Conservation (phyloP, 1,284 basidiomycete species). For the Xerocomus cyaneibrunnescens region DNA sequence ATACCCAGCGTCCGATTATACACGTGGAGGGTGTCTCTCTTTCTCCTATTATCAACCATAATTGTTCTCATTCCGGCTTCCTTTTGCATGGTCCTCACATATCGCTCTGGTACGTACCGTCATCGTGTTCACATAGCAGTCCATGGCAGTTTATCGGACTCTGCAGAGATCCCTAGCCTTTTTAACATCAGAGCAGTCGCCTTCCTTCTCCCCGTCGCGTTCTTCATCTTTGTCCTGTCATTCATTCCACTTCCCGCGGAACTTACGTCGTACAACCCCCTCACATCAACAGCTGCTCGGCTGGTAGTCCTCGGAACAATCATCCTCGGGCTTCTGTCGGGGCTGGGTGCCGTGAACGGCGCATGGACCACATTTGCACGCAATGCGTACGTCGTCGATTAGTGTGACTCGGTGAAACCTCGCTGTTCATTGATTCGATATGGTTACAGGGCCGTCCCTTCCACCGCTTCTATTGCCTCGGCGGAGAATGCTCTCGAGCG, state of each 20-base stretch:
- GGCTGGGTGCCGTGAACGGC: slow-evolving; percentile 69
- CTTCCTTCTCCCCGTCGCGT: slow-evolving; percentile 44
- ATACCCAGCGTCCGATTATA: slow-evolving; percentile 49
- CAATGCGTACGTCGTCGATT: slow-evolving; percentile 26
- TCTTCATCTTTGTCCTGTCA: slow-evolving; percentile 61
- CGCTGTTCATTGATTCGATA: slow-evolving; percentile 17
- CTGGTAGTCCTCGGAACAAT: slow-evolving; percentile 74
- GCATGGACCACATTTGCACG: slow-evolving; percentile 49
- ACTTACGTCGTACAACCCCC: slow-evolving; percentile 42
- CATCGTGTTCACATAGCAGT: neutral
- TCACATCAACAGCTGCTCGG: slow-evolving; percentile 52
- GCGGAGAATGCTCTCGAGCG: slow-evolving; percentile 36
- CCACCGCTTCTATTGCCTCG: slow-evolving; percentile 30
- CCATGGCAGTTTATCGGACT: slow-evolving; percentile 1
- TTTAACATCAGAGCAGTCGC: slow-evolving; percentile 22
- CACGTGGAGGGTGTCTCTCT: slow-evolving; percentile 64
- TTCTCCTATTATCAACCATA: slow-evolving; percentile 53
- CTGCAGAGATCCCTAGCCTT: slow-evolving; percentile 27
- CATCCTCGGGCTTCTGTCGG: slow-evolving; percentile 69
- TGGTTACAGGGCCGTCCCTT: slow-evolving; percentile 20
- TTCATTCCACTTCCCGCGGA: slow-evolving; percentile 63
- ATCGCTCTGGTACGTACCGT: slow-evolving; percentile 33
- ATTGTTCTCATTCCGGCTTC: slow-evolving; percentile 61
- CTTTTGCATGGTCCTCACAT: slow-evolving; percentile 57
- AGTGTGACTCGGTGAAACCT: slow-evolving; percentile 8